These are phyloP conservation scores for Plenodomus tracheiphilus DNA, from an alignment of 2,329 filamentous ascomycete genomes.

Conservation along the genomic window DNA sequence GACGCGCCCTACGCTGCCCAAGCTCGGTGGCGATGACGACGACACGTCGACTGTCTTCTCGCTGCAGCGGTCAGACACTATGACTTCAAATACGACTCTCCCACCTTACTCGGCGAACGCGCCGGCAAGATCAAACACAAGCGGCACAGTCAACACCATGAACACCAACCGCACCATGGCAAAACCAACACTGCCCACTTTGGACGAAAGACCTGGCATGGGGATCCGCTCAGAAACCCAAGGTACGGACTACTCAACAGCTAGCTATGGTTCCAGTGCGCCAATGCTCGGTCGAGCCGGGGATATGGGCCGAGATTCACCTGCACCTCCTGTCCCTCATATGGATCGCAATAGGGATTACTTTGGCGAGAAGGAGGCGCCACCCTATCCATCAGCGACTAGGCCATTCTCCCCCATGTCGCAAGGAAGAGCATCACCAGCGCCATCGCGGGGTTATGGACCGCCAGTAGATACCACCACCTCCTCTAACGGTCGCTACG, in stretches of 20 bases:
- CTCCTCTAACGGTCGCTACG: constrained; percentile 25
- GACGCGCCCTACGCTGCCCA: constrained; percentile 47
- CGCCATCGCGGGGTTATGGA: constrained; percentile 27
- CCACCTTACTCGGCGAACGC: constrained; percentile 57
- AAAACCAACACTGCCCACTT: constrained; percentile 49
- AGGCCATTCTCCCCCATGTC: constrained; percentile 36
- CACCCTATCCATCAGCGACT: constrained; percentile 26
- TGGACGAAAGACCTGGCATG: constrained; percentile 40
- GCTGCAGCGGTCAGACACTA: constrained; percentile 39
- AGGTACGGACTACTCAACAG: constrained; percentile 55
- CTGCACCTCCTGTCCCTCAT: constrained; percentile 35
- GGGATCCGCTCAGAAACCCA: constrained; percentile 55
- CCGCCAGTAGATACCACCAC: constrained; percentile 39
- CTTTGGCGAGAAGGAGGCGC: constrained; percentile 25
- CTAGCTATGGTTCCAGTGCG: constrained; percentile 66
- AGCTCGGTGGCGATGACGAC: constrained; percentile 44
- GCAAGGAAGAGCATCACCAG: constrained; percentile 34
- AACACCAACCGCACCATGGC: constrained; percentile 24
- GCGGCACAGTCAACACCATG: constrained; percentile 54
- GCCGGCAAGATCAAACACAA: constrained; percentile 57
- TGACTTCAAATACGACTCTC: constrained; percentile 42
- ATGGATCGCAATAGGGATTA: constrained; percentile 34
- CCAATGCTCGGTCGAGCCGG: constrained; percentile 64
- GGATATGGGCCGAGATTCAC: constrained; percentile 57
- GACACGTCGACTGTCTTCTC: constrained; percentile 44